Evolutionary conservation across 140 eudicot genomes (phyloP).

Genomic region (Artemisia princeps): DNA sequence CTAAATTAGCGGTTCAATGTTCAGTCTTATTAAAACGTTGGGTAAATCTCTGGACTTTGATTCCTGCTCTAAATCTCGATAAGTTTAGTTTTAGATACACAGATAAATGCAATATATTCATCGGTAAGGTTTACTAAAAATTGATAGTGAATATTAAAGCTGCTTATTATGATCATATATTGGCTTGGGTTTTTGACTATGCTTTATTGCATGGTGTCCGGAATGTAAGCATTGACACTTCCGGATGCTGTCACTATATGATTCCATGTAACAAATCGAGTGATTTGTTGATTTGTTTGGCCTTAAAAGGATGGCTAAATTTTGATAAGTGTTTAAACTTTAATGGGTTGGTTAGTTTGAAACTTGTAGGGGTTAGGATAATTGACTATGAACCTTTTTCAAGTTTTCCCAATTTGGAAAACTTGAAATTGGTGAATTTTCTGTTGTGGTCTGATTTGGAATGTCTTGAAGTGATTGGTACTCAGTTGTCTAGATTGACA

Average conservation of each 20-base stretch:
- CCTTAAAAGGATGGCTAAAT: conserved; percentile 19
- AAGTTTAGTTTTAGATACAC: too few species aligned
- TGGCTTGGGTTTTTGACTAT: too few species aligned
- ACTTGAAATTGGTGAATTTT: conserved; percentile 27
- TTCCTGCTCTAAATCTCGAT: conserved; percentile 25
- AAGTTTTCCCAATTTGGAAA: conserved; percentile 18
- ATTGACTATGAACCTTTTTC: conserved; percentile 20
- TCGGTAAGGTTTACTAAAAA: too few species aligned
- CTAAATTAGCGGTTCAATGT: conserved; percentile 20
- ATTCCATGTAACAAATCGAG: background rate
- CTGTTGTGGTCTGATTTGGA: conserved; percentile 6
- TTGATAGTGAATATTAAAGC: too few species aligned
- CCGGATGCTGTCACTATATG: conserved; percentile 21
- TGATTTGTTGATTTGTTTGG: conserved; percentile 19
- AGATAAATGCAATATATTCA: too few species aligned
- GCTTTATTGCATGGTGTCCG: too few species aligned
- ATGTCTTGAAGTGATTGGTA: conserved; percentile 14
- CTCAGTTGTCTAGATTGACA: conserved; percentile 12
- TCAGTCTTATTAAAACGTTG: conserved; percentile 27
- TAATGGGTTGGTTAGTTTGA: conserved; percentile 18
- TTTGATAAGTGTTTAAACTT: conserved; percentile 8
- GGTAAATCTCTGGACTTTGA: conserved; percentile 25
- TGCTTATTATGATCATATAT: too few species aligned
- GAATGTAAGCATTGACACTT: background rate
- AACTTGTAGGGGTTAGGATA: conserved; percentile 16